Evolutionary conservation across 768 basidiomycete genomes (phyloP), one percentile per base, ranked within the genome.

Genomic region (Trametes maxima): DNA sequence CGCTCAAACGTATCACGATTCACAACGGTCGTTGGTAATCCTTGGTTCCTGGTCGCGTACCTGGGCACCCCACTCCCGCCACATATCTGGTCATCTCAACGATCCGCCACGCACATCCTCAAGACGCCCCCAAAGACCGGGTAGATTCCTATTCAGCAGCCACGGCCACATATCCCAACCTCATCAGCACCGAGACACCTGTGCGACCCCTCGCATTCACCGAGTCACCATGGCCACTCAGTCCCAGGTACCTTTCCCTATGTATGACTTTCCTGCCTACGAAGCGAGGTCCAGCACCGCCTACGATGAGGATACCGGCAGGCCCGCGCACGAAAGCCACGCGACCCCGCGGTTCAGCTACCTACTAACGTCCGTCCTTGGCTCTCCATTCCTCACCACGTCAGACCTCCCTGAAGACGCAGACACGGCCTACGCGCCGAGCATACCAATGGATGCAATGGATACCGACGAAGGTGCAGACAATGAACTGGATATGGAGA

Each of bases 321-420:
- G 36, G 39, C 28, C 51, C 37, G 22, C 35, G 17, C 58, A 51
- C 54, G 63, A 62, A 44, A 57, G 54, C 12, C 51, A 63, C 40
- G 49, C 57, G 16, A 67, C 70, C 2, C 72, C 72, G 19, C 69
- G 68, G 22, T 73, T 67, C 69, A 69, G 58, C 70, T 75, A 59
- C 64, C 70, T 69, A 70, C 80, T 74, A 44, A 70, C 60, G 39
- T 68, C 75, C 13, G 70, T 73, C 43, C 69, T 76, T 3, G 73
- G 73, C 25, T 74, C 74, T 46, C 71, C 73, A 43, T 73, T 72
- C 64, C 58, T 72, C 44, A 71, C 69, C 43, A 69, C 69, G 44
- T 68, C 70, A 3, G 70, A 70, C 53, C 67, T 73, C 13, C 71
- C 71, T 21, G 52, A 42, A 33, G 65, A 65, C 36, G 59, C 64